phyloP scores from a whole-genome alignment of 352 stramenopile species.

The Plasmopara muralis region DNA sequence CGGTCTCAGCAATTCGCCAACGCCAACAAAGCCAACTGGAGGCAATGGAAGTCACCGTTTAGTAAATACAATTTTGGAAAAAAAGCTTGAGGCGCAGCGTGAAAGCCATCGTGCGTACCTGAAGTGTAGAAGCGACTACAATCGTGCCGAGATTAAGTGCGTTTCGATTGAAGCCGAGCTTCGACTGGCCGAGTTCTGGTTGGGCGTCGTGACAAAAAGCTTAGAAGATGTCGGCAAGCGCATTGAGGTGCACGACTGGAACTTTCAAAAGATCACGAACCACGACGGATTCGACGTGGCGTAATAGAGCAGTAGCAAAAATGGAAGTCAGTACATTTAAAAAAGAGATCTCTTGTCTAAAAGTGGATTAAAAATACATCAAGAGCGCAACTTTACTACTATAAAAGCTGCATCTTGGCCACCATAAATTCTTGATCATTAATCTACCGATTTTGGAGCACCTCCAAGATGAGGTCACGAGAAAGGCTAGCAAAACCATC shows the following conservation, averaged over 20 bases:
- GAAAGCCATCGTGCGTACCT: slow-evolving; percentile 45
- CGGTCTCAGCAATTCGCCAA: slow-evolving; percentile 6
- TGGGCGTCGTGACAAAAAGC: slow-evolving; percentile 49
- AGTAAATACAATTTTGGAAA: slow-evolving; percentile 32
- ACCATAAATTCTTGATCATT: slow-evolving; percentile 5
- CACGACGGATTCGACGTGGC: slow-evolving; percentile 19
- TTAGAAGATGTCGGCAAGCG: slow-evolving; percentile 67
- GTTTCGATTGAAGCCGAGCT: slow-evolving; percentile 47
- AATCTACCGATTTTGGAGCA: slow-evolving; percentile 77
- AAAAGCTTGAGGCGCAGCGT: slow-evolving; percentile 29
- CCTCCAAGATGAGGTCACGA: slow-evolving; percentile 84
- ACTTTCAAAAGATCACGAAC: slow-evolving; percentile 54
- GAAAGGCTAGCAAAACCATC: slow-evolving; percentile 82
- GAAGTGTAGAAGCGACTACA: slow-evolving; percentile 51
- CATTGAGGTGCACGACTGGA: slow-evolving; percentile 77
- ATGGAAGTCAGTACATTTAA: slow-evolving; percentile 11
- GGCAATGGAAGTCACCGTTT: slow-evolving; percentile 12
- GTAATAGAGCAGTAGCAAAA: slow-evolving; percentile 7
- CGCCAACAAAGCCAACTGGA: slow-evolving; percentile 5
- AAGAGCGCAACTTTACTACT: slow-evolving; percentile 19
- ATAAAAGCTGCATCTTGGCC: slow-evolving; percentile 12
- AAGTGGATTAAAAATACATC: slow-evolving; percentile 13
- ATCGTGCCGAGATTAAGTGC: slow-evolving; percentile 53
- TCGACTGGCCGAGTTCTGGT: slow-evolving; percentile 59
- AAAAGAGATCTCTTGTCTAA: slow-evolving; percentile 4